Percentiles rank a stretch among this genome's conserved stretches.
Evolutionary conservation across 805 yeast species (phyloP).

Genomic region (Zygosaccharomyces kombuchaensis): DNA sequence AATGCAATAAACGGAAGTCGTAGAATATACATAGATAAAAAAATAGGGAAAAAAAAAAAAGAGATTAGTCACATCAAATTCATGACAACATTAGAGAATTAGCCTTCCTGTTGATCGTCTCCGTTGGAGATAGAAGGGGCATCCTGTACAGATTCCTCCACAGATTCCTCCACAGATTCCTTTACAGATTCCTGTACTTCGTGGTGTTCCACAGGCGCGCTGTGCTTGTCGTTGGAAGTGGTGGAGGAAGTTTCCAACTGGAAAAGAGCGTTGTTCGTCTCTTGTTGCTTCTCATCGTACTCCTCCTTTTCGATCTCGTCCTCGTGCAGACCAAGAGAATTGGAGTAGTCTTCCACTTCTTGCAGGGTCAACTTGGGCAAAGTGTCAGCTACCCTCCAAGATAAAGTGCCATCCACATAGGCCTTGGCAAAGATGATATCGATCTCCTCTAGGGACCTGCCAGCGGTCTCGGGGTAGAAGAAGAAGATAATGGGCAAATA

Average conservation of each 20-base stretch:
- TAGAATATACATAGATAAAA: not conserved
- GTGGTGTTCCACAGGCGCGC: constrained; percentile 1
- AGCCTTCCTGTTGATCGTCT: no score
- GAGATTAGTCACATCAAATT: no score
- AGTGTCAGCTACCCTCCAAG: constrained; percentile 59
- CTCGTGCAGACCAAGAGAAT: constrained; percentile 51
- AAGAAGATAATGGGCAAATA: constrained; percentile 62
- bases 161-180: no score
- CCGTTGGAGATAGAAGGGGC: not conserved
- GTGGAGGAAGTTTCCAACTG: constrained; percentile 11
- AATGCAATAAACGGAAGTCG: not conserved
- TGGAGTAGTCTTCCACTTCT: constrained; percentile 59
- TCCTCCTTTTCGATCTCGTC: constrained; percentile 36
- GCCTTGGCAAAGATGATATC: constrained; percentile 52
- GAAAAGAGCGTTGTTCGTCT: constrained; percentile 14
- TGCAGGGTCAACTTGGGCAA: constrained; percentile 54
- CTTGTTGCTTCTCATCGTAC: constrained; percentile 17
- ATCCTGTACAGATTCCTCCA: not conserved
- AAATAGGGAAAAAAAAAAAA: not conserved
- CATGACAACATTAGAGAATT: no score
- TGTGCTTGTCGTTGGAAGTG: constrained; percentile 7
- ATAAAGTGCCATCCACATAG: constrained; percentile 51
- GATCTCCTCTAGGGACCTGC: constrained; percentile 69
- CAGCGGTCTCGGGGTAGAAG: constrained; percentile 74
- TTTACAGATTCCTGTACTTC: constrained; percentile 1